Percentiles rank a stretch among this genome's conserved stretches.
Evolutionary conservation across 768 basidiomycete species (phyloP).

Genomic region (Termitomyces sp.): DNA sequence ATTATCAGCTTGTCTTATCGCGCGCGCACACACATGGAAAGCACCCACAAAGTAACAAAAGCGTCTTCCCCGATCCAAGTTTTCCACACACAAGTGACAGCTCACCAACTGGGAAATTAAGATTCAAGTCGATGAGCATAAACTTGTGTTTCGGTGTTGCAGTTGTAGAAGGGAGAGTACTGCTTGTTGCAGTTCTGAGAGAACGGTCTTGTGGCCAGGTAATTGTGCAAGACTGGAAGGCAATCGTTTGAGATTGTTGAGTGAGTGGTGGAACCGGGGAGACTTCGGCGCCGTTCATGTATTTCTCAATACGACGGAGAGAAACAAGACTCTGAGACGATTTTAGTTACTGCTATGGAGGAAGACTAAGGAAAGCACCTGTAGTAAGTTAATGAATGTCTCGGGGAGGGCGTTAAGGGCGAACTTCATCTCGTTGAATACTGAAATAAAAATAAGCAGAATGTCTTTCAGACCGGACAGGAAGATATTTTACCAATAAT

Average conservation of each 20-base stretch:
- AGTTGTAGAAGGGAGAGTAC: constrained; percentile 45
- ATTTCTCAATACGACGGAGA: constrained; percentile 86
- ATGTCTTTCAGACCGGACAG: not conserved
- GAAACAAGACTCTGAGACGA: constrained; percentile 64
- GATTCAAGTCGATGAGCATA: constrained; percentile 67
- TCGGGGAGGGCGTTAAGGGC: constrained; percentile 86
- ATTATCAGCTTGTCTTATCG: constrained; percentile 4
- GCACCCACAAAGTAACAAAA: constrained; percentile 60
- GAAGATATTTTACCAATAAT: constrained; percentile 30
- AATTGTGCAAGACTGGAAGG: constrained; percentile 79
- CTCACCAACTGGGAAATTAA: constrained; percentile 75
- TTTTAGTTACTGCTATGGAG: not conserved
- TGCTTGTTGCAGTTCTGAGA: constrained; percentile 21
- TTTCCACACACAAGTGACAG: constrained; percentile 86
- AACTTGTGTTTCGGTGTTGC: constrained; percentile 79
- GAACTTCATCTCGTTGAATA: constrained; percentile 86
- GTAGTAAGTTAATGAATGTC: constrained; percentile 85
- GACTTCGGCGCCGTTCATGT: constrained; percentile 73
- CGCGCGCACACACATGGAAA: not conserved
- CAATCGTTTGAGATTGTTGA: constrained; percentile 53
- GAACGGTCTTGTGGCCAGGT: constrained; percentile 85
- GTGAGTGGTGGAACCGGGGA: constrained; percentile 50
- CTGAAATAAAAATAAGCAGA: constrained; percentile 25
- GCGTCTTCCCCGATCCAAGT: constrained; percentile 84
- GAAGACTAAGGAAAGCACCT: constrained; percentile 33